Conservation (phyloP, 192 early-diverging fungal species). For the Allomyces arbusculus region DNA sequence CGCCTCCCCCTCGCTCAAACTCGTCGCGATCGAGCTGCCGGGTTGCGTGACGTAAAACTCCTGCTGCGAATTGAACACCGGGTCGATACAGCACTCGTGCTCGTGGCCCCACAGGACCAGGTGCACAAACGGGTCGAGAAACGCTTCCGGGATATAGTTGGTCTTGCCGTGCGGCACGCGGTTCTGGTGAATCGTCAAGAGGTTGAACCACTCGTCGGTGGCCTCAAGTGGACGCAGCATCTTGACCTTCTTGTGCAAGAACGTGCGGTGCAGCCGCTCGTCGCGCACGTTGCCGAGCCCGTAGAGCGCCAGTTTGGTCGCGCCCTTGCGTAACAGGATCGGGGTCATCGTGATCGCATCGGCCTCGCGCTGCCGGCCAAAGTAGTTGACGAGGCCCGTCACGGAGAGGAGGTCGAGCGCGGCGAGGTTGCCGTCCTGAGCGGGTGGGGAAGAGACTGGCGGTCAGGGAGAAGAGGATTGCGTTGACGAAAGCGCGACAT, state of each 20-base stretch:
- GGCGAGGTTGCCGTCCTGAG: slow-evolving; percentile 49
- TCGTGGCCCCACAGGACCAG: slow-evolving; percentile 91
- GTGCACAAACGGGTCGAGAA: slow-evolving; percentile 58
- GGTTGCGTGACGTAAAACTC: slow-evolving; percentile 73
- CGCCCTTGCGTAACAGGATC: slow-evolving; percentile 60
- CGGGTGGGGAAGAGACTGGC: background rate
- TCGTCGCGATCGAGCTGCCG: slow-evolving; percentile 79
- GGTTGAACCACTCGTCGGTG: slow-evolving; percentile 63
- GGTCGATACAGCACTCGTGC: slow-evolving; percentile 78
- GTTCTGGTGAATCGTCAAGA: slow-evolving; percentile 87
- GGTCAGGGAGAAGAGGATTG: background rate
- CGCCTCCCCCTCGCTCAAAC: slow-evolving; percentile 65
- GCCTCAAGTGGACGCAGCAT: slow-evolving; percentile 48
- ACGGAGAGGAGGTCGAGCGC: slow-evolving; percentile 63
- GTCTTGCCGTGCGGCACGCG: slow-evolving; percentile 56
- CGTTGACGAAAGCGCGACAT: background rate
- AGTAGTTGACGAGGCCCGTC: slow-evolving; percentile 78
- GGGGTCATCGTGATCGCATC: slow-evolving; percentile 64
- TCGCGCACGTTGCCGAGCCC: slow-evolving; percentile 87
- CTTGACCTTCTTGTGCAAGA: slow-evolving; percentile 43
- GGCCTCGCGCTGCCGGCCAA: slow-evolving; percentile 49
- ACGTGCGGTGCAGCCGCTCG: slow-evolving; percentile 63
- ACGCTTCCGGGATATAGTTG: slow-evolving; percentile 74
- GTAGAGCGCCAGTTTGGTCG: slow-evolving; percentile 55
- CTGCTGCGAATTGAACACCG: slow-evolving; percentile 36